These are phyloP conservation scores for Pichia sporocuriosa DNA, from an alignment of 805 yeast genomes.

Conservation along the genomic window DNA sequence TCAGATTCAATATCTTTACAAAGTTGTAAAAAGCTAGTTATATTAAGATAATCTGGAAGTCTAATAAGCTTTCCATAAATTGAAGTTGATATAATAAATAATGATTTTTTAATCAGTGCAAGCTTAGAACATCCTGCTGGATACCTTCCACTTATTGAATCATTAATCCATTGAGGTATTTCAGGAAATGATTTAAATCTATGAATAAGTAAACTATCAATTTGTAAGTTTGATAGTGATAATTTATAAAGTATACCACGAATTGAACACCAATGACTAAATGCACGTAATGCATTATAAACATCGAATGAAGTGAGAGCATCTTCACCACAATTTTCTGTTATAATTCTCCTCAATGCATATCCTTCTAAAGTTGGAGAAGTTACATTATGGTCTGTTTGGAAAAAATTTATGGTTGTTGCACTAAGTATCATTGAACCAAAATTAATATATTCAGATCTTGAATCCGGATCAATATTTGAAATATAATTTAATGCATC, in stretches of 20 bases:
- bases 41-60: constrained; percentile 26
- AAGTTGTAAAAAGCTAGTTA: constrained; percentile 32
- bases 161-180: constrained; percentile 34
- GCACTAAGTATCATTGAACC: constrained; percentile 40
- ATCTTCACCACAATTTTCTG: constrained; percentile 34
- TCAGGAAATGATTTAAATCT: constrained; percentile 37
- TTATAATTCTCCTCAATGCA: constrained; percentile 34
- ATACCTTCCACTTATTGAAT: constrained; percentile 36
- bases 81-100: constrained; percentile 32
- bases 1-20: constrained; percentile 41
- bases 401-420: constrained; percentile 45
- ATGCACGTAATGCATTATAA: constrained; percentile 41
- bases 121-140: constrained; percentile 50
- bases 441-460: constrained; percentile 30
- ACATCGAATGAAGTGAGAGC: constrained; percentile 34
- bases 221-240: constrained; percentile 32
- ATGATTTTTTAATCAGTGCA: constrained; percentile 34
- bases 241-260: constrained; percentile 40
- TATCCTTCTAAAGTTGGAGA: constrained; percentile 40
- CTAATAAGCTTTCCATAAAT: constrained; percentile 33
- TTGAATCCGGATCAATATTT: constrained; percentile 21
- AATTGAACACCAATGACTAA: constrained; percentile 50
- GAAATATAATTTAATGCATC: constrained; percentile 32
- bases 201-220: constrained; percentile 26
- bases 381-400: constrained; percentile 49